Evolutionary conservation across 352 stramenopile species (phyloP).

Genomic region (Phytophthora lateralis): DNA sequence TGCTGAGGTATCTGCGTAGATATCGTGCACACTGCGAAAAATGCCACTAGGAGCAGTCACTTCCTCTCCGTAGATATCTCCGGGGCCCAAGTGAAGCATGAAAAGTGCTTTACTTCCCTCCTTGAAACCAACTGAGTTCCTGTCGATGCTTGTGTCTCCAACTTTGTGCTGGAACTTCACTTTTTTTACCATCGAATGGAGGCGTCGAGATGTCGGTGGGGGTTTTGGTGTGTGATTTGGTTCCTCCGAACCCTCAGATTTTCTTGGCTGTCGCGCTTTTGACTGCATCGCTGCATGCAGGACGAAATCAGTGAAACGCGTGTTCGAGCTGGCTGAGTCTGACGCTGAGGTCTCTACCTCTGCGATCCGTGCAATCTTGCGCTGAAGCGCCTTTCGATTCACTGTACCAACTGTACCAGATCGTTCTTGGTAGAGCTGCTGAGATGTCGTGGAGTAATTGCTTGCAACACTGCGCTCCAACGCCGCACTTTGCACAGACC

Average conservation of each 20-base stretch:
- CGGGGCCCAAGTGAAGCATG: constrained; percentile 44
- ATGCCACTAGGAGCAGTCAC: constrained; percentile 37
- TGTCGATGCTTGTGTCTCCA: constrained; percentile 4
- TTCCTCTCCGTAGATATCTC: constrained; percentile 65
- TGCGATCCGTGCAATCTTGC: constrained; percentile 29
- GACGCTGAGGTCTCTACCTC: constrained; percentile 19
- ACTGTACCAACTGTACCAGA: background rate
- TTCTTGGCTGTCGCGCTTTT: constrained; percentile 1
- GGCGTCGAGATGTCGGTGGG: constrained; percentile 3
- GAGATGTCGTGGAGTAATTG: constrained; percentile 74
- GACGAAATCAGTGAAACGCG: constrained; percentile 55
- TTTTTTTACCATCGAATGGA: constrained; percentile 35
- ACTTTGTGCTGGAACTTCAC: constrained; percentile 24
- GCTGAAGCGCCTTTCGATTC: constrained; percentile 24
- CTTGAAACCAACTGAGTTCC: constrained; percentile 19
- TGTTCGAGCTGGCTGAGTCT: constrained; percentile 10
- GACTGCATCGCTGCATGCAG: constrained; percentile 41
- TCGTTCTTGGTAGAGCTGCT: constrained; percentile 51
- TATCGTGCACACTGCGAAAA: constrained; percentile 44
- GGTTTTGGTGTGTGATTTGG: background rate
- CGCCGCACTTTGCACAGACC: constrained; percentile 57
- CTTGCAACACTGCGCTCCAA: constrained; percentile 64
- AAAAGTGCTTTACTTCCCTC: constrained; percentile 31
- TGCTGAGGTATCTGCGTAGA: constrained; percentile 34
- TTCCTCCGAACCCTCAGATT: constrained; percentile 1